Evolutionary conservation across 306 rosid genomes (phyloP).

Genomic region (Pyrus betulifolia): DNA sequence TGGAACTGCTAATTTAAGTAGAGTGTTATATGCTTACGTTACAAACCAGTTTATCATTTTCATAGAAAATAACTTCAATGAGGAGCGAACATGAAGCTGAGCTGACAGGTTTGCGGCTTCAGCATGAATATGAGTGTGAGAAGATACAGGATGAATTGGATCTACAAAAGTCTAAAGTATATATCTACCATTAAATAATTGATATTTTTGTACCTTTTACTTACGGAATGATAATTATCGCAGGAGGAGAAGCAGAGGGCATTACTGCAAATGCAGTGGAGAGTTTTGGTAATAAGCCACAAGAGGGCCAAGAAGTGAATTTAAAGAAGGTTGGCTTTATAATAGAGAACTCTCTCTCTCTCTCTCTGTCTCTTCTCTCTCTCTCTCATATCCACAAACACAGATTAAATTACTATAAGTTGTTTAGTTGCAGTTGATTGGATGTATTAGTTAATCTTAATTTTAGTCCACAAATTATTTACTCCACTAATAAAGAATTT

Average conservation of each 20-base stretch:
- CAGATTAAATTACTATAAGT: too few relatives aligned
- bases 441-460: too few relatives aligned
- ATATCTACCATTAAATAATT: slow-evolving; percentile 16
- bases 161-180: slow-evolving; percentile 84
- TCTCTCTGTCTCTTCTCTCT: slow-evolving; percentile 13
- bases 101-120: slow-evolving; percentile 61
- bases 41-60: slow-evolving; percentile 9
- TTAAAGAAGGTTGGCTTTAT: slow-evolving; percentile 57
- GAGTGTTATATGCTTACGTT: slow-evolving; percentile 4
- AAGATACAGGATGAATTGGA: slow-evolving; percentile 84
- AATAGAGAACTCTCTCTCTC: slow-evolving; percentile 4
- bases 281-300: slow-evolving; percentile 80
- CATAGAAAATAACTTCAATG: slow-evolving; percentile 53
- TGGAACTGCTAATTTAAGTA: background rate
- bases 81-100: slow-evolving; percentile 77
- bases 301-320: slow-evolving; percentile 81
- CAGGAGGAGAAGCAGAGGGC: slow-evolving; percentile 97
- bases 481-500: too few relatives aligned
- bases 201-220: background rate
- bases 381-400: too few relatives aligned
- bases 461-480: too few relatives aligned
- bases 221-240: slow-evolving; percentile 12
- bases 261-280: slow-evolving; percentile 92
- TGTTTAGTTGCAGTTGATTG: too few relatives aligned
- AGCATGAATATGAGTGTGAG: slow-evolving; percentile 74